Conservation (phyloP, 257 asterid genomes). For the Mentha longifolia region DNA sequence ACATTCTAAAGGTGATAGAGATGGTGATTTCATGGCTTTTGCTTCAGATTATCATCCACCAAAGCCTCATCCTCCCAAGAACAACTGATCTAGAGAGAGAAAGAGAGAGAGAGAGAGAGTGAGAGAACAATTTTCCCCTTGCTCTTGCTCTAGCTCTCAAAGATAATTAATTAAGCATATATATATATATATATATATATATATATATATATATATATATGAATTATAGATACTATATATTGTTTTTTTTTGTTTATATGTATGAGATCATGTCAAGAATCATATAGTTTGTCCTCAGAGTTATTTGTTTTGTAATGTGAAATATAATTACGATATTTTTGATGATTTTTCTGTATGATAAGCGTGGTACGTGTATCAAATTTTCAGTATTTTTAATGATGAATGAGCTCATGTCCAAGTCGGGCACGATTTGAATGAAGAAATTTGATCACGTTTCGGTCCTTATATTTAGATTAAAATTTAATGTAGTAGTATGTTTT, state of each 20-base stretch:
- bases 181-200: not conserved
- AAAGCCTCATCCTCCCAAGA: conserved; percentile 69
- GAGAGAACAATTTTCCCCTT: conserved; percentile 43
- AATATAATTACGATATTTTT: no score
- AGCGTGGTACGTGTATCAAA: no score
- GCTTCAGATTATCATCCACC: conserved; percentile 67
- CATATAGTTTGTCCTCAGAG: conserved; percentile 4
- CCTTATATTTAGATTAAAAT: no score
- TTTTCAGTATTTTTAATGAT: no score
- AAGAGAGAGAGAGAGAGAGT: conserved; percentile 7
- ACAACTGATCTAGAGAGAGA: conserved; percentile 48
- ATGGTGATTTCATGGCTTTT: conserved; percentile 47
- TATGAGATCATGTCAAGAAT: conserved; percentile 34
- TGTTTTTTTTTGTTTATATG: conserved; percentile 33
- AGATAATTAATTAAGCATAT: not conserved
- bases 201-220: not conserved
- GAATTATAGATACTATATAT: conserved; percentile 1
- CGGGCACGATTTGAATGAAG: no score
- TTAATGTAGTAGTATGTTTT: no score
- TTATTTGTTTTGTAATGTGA: not conserved
- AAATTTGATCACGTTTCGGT: no score
- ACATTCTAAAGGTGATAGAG: conserved; percentile 39
- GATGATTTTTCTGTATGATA: no score
- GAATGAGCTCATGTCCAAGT: no score
- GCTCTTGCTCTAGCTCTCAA: conserved; percentile 36